phyloP scores from a whole-genome alignment of 257 asterid genomes.

The Solanum phureja region DNA sequence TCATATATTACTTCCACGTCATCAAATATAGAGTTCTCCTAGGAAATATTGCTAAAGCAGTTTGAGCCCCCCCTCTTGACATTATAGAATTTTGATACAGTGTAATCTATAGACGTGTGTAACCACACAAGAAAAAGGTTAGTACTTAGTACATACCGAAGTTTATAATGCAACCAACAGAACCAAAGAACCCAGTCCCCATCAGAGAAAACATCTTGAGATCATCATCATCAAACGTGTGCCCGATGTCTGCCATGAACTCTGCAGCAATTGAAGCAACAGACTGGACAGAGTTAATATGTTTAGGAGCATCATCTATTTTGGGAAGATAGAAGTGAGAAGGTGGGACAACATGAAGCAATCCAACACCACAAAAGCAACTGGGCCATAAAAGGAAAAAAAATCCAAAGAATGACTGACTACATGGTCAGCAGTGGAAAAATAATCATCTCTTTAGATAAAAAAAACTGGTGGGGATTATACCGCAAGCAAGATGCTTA shows the following conservation, averaged over 20 bases:
- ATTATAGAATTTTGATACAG: background rate
- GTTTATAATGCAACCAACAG: background rate
- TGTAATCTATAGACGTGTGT: background rate
- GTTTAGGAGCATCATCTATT: background rate
- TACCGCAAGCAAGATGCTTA: background rate
- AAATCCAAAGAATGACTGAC: background rate
- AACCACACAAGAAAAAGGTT: background rate
- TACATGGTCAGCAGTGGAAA: background rate
- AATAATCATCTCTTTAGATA: background rate
- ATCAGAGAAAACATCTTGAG: slow-evolving; percentile 53
- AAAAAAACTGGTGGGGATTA: background rate
- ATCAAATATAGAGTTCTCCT: too few relatives aligned
- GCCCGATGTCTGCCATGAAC: slow-evolving; percentile 89
- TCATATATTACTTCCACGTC: background rate
- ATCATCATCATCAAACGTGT: slow-evolving; percentile 36
- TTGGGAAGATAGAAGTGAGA: background rate
- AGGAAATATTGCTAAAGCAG: background rate
- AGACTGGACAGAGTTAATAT: background rate
- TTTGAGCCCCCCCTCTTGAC: background rate
- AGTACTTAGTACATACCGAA: background rate
- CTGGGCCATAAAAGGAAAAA: background rate
- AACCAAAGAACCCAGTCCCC: slow-evolving; percentile 43
- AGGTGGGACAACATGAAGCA: background rate
- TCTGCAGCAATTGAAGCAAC: slow-evolving; percentile 40
- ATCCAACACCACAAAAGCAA: background rate